Base-by-base conservation (phyloP, 2,329 filamentous ascomycete genomes). In the Juglanconis sp. region DNA sequence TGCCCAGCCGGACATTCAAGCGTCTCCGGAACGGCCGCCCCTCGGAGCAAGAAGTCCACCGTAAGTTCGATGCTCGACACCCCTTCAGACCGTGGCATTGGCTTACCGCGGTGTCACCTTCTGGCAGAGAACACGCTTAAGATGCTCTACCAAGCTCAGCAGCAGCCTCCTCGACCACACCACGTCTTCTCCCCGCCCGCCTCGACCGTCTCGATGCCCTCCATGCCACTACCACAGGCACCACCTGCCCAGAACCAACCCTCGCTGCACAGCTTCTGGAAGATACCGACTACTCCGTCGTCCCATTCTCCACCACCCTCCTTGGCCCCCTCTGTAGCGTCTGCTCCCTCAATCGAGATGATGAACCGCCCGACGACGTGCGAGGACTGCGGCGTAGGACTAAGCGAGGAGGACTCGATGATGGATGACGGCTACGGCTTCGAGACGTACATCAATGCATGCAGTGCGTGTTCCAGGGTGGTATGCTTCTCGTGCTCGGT, bases 231-330 rank as follows among this genome's bases (percentile, higher is more conserved):
- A 35, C 46, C 64, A 59, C 17, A 64, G 8, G 35, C 66, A 56
- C 54, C 46, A 44, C 66, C 30, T 53, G 52, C n/a, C 31, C 61
- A 59, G 53, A 69, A 57, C 30, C 84, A 87, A 68, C 74, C 77
- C 4, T 85, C 81, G 0, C 74, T 88, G 0, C 84, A 87, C 69
- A 81, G 75, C 46, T 88, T 87, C 72, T 88, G 84, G 84, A 77
- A 78, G n/a, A 76, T 87, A 13, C 77, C 75, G 1, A 73, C 75
- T 0, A 69, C 73, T 0, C 69, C 78, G 5, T 63, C 66, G 11
- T 67, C 68, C 65, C 71, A 1, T 53, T 34, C 71, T 6, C 59
- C 65, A 1, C 64, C 63, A 3, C 57, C 60, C 24, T 61, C 11
- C 62, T 59, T 62, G 61, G 11, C 59, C 13, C 55, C 38, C 11